Base-by-base conservation (phyloP, 2,329 filamentous ascomycete species). In the Ambrosiella beaveri region DNA sequence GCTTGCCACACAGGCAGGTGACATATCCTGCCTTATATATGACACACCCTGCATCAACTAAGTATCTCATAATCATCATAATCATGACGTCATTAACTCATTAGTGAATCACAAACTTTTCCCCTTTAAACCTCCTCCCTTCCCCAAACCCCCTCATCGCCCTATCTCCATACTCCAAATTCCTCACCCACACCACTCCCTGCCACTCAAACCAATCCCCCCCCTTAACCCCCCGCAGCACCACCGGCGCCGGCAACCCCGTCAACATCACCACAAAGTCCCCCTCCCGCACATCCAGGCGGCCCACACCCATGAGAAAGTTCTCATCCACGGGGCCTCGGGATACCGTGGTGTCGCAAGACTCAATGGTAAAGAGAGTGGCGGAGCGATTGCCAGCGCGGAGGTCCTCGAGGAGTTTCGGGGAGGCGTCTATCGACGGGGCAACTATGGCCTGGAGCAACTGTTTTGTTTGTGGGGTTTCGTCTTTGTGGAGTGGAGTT, bases 251-350 rank as follows among this genome's bases (percentile, higher is more conserved):
- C 13, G 55, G 37, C 2, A 57, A 15, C 4, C 55, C 44, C 27
- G 51, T 17, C 7, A 57, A 39, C 55, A 57, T 57, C 6, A 57
- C 45, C 17, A 57, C 37, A 40, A 57, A 57, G 45, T 57, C 55
- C 15, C 44, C 55, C 35, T 50, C 55, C n/a, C 35, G 41, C 7
- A 57, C 36, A 57, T 57, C 55, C 15, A 57, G 12, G 7, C 55
- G 36, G 35, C 55, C 44, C 11, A 17, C 38, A 7, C 44, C 55
- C 15, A 57, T 19, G n/a, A 50, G 37, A 39, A 57, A 51, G 8
- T 27, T 57, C 11, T 57, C 44, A 12, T 57, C 55, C 19, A 39
- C 5, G 3, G 55, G 55, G 27, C 44, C 44, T 11, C 44, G 17
- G 9, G 37, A 13, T n/a, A 17, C 44, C 36, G 40, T 17, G 7